Evolutionary conservation across 345 rosid species (phyloP).

Genomic region (Geranium brycei): DNA sequence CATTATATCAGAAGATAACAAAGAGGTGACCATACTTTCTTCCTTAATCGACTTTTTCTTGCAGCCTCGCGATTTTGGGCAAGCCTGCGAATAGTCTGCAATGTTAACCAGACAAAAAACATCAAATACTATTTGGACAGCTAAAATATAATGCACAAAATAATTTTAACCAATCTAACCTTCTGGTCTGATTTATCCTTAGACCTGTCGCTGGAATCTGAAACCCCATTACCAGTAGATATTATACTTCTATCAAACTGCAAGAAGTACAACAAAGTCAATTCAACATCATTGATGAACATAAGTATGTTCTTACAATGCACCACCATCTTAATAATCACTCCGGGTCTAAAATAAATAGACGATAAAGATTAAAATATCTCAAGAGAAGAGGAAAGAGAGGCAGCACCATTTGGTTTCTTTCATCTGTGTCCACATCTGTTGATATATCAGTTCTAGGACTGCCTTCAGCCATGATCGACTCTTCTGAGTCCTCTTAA

Average conservation of each 20-base stretch:
- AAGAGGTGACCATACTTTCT: constrained; percentile 42
- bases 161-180: constrained; percentile 31
- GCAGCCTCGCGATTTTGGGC: constrained; percentile 99
- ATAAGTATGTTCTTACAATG: background rate
- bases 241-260: constrained; percentile 55
- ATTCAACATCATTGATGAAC: constrained; percentile 5
- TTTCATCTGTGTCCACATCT: constrained; percentile 82
- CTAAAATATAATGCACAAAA: constrained; percentile 8
- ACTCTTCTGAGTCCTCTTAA: constrained; percentile 35
- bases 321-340: background rate
- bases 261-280: constrained; percentile 15
- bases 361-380: background rate
- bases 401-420: constrained; percentile 53
- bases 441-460: constrained; percentile 83
- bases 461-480: constrained; percentile 84
- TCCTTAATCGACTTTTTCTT: constrained; percentile 88
- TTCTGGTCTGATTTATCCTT: constrained; percentile 89
- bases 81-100: constrained; percentile 85
- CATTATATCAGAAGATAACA: background rate
- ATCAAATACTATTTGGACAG: background rate
- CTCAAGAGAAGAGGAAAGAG: background rate
- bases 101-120: constrained; percentile 18
- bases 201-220: constrained; percentile 91
- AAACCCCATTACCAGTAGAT: constrained; percentile 33
- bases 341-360: background rate